Evolutionary conservation across 345 rosid genomes (phyloP).

Genomic region (Ceriops decandra): DNA sequence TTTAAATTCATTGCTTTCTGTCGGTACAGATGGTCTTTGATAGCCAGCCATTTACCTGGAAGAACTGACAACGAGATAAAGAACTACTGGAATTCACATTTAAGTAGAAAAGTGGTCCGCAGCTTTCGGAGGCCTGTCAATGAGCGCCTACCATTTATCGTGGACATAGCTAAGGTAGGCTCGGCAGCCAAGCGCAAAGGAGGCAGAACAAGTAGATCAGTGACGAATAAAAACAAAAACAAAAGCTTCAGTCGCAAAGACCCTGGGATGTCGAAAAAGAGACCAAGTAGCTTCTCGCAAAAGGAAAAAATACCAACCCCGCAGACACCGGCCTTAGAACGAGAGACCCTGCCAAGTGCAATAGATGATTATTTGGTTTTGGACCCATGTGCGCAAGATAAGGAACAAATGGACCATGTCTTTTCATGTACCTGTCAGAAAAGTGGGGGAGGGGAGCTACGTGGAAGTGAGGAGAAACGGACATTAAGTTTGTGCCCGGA

Average conservation of each 20-base stretch:
- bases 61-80: conserved; percentile 74
- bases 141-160: conserved; percentile 1
- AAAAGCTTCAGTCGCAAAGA: conserved; percentile 2
- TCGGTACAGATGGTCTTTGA: conserved; percentile 54
- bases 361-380: not conserved
- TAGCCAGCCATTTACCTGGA: conserved; percentile 56
- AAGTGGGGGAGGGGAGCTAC: conserved; percentile 12
- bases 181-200: conserved; percentile 20
- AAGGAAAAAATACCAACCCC: not conserved
- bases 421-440: conserved; percentile 16
- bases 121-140: conserved; percentile 27
- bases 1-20: not conserved
- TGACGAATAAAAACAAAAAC: conserved; percentile 23
- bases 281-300: not conserved
- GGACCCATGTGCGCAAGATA: conserved; percentile 5
- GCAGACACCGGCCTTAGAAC: conserved; percentile 11
- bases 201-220: conserved; percentile 28
- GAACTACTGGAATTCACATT: conserved; percentile 65
- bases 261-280: not conserved
- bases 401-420: conserved; percentile 16
- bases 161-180: conserved; percentile 13
- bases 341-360: conserved; percentile 19
- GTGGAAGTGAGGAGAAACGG: conserved; percentile 19
- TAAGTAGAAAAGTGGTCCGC: conserved; percentile 41
- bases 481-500: not conserved